phyloP scores from a whole-genome alignment of 2,329 filamentous ascomycete genomes.

The Dryadomyces sulphureus region DNA sequence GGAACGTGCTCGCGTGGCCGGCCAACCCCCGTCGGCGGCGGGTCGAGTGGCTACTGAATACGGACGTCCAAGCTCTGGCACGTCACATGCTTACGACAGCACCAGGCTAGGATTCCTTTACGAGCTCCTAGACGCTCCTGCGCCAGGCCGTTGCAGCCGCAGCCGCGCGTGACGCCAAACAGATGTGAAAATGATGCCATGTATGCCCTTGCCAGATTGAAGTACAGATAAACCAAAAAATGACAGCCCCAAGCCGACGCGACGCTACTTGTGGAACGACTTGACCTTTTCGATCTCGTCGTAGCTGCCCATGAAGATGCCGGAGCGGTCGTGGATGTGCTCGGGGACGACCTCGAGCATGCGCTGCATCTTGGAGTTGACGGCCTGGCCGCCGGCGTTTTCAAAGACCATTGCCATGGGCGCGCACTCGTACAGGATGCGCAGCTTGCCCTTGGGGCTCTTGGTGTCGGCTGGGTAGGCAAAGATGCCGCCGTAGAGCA shows the following conservation, averaged over 20 bases:
- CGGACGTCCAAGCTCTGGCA: too few relatives aligned
- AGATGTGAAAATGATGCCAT: too few relatives aligned
- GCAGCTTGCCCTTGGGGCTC: constrained; percentile 93
- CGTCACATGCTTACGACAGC: too few relatives aligned
- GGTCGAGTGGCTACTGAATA: too few relatives aligned
- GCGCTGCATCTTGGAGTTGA: constrained; percentile 80
- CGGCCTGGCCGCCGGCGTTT: constrained; percentile 85
- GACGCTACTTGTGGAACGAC: constrained; percentile 48
- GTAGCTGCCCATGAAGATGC: constrained; percentile 90
- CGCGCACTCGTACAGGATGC: constrained; percentile 95
- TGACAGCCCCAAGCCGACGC: too few relatives aligned
- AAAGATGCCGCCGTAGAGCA: constrained; percentile 93
- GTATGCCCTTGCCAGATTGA: not conserved
- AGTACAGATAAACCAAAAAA: not conserved
- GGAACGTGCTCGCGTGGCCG: too few relatives aligned
- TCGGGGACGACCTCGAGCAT: constrained; percentile 84
- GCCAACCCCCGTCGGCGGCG: too few relatives aligned
- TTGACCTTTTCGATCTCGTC: constrained; percentile 96
- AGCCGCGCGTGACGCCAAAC: too few relatives aligned
- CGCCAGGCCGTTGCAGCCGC: too few relatives aligned
- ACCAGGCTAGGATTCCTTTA: too few relatives aligned
- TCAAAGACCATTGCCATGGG: constrained; percentile 99
- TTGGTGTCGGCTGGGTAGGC: constrained; percentile 97
- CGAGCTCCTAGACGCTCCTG: too few relatives aligned
- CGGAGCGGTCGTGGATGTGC: constrained; percentile 86